Evolutionary conservation across 495 filamentous ascomycete genomes (phyloP).

Genomic region (Neurospora sp.): DNA sequence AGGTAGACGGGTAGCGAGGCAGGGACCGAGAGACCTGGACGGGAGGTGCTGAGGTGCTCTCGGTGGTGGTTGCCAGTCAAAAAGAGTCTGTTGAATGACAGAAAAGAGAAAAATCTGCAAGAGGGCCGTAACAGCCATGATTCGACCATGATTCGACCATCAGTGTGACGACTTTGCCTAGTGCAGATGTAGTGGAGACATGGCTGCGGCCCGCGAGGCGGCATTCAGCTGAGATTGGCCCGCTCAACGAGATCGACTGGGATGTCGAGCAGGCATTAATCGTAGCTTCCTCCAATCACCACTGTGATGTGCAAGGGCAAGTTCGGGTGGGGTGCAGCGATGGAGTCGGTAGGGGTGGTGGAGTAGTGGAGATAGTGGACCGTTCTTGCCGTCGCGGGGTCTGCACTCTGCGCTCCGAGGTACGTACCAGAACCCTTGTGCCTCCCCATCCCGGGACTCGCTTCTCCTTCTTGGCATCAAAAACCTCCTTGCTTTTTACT

Average conservation of each 20-base stretch:
- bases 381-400: neutral
- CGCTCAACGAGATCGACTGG: constrained; percentile 21
- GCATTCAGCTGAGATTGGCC: constrained; percentile 29
- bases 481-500: neutral
- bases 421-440: neutral
- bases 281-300: constrained; percentile 25
- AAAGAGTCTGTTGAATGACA: neutral
- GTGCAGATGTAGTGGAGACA: constrained; percentile 25
- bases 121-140: constrained; percentile 19
- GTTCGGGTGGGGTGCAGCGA: neutral
- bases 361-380: neutral
- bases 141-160: constrained; percentile 19
- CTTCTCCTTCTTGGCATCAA: neutral
- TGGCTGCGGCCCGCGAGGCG: constrained; percentile 27
- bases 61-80: constrained; percentile 2
- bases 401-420: neutral
- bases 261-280: constrained; percentile 10
- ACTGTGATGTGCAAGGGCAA: neutral
- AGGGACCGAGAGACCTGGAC: constrained; percentile 5
- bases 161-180: constrained; percentile 29
- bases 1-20: constrained; percentile 15
- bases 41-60: neutral
- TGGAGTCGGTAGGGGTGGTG: neutral
- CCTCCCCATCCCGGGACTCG: neutral
- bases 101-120: constrained; percentile 2